Conservation (phyloP, 1,284 basidiomycete species). For the Taiwanofungus camphoratus region DNA sequence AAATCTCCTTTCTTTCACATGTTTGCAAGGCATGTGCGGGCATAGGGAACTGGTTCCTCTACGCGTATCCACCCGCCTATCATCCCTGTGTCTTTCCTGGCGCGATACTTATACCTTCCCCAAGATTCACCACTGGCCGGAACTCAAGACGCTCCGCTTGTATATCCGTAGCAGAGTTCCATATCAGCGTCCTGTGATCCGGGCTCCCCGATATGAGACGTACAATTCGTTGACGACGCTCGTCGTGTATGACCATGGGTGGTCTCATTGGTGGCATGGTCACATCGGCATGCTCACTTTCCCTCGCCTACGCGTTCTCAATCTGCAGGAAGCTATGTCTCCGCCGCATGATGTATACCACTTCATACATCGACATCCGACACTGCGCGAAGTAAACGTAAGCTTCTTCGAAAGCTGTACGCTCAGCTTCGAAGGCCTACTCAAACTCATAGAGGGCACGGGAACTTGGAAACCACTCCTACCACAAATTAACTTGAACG, state of each 20-base stretch:
- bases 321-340: neutral
- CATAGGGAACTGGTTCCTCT: neutral
- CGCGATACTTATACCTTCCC: neutral
- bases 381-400: slow-evolving; percentile 11
- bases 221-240: slow-evolving; percentile 5
- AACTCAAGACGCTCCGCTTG: slow-evolving; percentile 5
- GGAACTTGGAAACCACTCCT: slow-evolving; percentile 6
- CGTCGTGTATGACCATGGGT: neutral
- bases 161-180: neutral
- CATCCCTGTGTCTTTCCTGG: neutral
- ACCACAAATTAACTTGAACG: neutral
- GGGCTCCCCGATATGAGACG: neutral
- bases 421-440: slow-evolving; percentile 8
- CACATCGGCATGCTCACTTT: neutral
- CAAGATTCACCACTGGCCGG: slow-evolving; percentile 1
- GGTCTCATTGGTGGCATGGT: neutral
- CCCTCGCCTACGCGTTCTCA: slow-evolving; percentile 10
- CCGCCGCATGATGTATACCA: slow-evolving; percentile 2
- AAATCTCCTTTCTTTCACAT: slow-evolving; percentile 4
- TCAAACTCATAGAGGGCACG: slow-evolving; percentile 13
- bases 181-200: neutral
- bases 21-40: neutral
- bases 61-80: neutral
- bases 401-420: neutral
- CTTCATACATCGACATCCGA: slow-evolving; percentile 12